Percentiles rank a stretch among this genome's conserved stretches.
phyloP scores from a whole-genome alignment of 441 rosid species.

The Populus hybrid region DNA sequence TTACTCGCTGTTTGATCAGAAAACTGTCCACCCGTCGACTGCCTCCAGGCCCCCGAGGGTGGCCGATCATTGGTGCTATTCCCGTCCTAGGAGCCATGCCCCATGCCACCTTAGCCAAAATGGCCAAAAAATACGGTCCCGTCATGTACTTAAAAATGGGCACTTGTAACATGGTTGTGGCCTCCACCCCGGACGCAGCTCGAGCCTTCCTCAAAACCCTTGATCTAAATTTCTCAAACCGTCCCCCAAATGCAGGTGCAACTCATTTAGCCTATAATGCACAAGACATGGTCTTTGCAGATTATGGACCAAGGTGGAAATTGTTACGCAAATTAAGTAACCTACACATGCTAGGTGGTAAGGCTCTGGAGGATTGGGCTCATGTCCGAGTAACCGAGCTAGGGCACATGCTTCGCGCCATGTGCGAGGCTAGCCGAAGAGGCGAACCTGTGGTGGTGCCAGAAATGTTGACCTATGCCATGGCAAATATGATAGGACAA shows the following conservation, averaged over 20 bases:
- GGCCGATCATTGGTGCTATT: constrained; percentile 54
- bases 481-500: constrained; percentile 58
- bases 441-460: constrained; percentile 39
- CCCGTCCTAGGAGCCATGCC: constrained; percentile 56
- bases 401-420: constrained; percentile 47
- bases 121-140: constrained; percentile 54
- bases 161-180: constrained; percentile 46
- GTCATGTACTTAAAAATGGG: constrained; percentile 54
- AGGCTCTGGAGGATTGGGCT: constrained; percentile 53
- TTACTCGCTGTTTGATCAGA: constrained; percentile 8
- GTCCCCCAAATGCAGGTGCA: constrained; percentile 51
- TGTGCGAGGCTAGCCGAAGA: constrained; percentile 33
- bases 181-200: constrained; percentile 54
- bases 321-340: constrained; percentile 50
- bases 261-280: constrained; percentile 45
- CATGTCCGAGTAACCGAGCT: constrained; percentile 32
- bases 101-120: constrained; percentile 40
- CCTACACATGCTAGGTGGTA: constrained; percentile 58
- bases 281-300: constrained; percentile 58
- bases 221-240: constrained; percentile 51
- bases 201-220: constrained; percentile 51
- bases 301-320: constrained; percentile 53
- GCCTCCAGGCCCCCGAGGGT: constrained; percentile 61
- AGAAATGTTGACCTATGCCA: constrained; percentile 43
- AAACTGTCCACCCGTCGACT: constrained; percentile 11